phyloP scores from a whole-genome alignment of 2,329 filamentous ascomycete genomes.

The Torrubiella hemipterigena region DNA sequence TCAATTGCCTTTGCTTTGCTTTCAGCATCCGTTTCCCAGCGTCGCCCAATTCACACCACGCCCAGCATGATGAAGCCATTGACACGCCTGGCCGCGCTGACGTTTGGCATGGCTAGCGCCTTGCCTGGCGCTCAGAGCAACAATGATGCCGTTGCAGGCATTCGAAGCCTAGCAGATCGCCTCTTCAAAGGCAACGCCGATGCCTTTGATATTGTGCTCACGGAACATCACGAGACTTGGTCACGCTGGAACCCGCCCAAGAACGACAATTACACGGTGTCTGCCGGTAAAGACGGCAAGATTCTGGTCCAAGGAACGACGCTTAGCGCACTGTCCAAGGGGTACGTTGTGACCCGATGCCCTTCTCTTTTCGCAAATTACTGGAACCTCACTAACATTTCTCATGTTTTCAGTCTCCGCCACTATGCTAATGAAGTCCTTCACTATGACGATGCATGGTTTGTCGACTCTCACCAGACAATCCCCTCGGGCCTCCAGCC shows the following conservation, averaged over 20 bases:
- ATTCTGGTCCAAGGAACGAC: conserved; percentile 4
- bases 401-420: background rate
- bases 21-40: too few relatives aligned
- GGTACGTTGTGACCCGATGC: too few relatives aligned
- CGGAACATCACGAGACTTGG: conserved; percentile 1
- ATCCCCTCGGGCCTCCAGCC: background rate
- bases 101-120: too few relatives aligned
- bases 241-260: conserved; percentile 1
- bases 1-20: too few relatives aligned
- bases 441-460: conserved; percentile 2
- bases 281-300: background rate
- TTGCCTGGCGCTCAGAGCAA: too few relatives aligned
- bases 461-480: background rate
- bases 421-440: conserved; percentile 4
- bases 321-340: conserved; percentile 2
- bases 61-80: too few relatives aligned
- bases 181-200: background rate
- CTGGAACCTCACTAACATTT: background rate
- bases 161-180: conserved; percentile 1
- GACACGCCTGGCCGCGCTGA: too few relatives aligned
- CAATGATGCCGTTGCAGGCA: conserved; percentile 1
- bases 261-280: conserved; percentile 4
- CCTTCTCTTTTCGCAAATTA: background rate
- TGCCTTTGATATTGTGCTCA: conserved; percentile 2
- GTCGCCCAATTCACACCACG: too few relatives aligned